phyloP scores from a whole-genome alignment of 768 basidiomycete species.

The Lepiota venenata region DNA sequence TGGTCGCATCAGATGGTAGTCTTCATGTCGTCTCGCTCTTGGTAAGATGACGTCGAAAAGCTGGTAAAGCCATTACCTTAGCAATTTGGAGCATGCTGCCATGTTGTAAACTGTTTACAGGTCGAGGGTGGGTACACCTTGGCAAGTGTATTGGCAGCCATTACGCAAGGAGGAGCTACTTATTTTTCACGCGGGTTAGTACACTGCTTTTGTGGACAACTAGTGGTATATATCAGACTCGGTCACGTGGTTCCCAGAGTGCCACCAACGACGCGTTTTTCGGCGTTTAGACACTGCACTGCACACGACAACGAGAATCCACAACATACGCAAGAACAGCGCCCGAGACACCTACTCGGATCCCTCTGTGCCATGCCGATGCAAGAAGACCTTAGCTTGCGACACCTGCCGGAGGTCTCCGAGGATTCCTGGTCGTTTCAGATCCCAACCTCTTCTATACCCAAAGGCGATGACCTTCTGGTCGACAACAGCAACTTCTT shows the following conservation, averaged over 20 bases:
- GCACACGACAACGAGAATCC: background rate
- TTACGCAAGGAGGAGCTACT: too few species aligned
- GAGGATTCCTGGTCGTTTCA: slow-evolving; percentile 53
- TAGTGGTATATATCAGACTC: background rate
- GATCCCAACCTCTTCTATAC: slow-evolving; percentile 38
- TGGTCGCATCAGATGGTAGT: background rate
- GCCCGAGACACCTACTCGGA: background rate
- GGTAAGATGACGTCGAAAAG: background rate
- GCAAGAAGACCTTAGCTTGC: slow-evolving; percentile 42
- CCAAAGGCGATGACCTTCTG: slow-evolving; percentile 48
- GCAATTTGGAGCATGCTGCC: background rate
- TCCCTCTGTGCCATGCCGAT: slow-evolving; percentile 14
- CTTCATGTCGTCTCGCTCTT: background rate
- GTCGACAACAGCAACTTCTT: slow-evolving; percentile 47
- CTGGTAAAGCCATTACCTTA: background rate
- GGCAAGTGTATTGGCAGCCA: too few species aligned
- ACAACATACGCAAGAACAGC: background rate
- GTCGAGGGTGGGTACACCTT: too few species aligned
- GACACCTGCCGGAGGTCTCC: slow-evolving; percentile 53
- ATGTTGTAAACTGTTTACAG: too few species aligned
- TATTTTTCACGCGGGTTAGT: too few species aligned
- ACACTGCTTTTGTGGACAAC: too few species aligned
- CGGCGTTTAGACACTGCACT: background rate
- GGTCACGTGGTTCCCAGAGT: background rate
- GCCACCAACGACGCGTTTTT: slow-evolving; percentile 1